Conservation (phyloP, 306 rosid species). For the Abrus precatorius region DNA sequence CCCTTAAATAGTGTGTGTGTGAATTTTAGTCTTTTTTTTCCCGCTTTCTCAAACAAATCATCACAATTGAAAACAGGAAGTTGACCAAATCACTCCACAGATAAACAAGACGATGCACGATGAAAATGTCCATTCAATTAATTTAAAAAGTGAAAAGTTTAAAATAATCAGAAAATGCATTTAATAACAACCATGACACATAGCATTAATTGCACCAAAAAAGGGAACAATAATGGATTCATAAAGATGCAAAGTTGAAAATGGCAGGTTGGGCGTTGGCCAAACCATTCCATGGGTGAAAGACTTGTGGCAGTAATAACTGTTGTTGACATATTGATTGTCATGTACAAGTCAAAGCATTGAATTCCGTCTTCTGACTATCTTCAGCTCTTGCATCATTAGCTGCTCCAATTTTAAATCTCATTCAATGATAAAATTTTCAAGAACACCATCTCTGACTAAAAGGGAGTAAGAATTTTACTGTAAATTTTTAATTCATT, state of each 20-base stretch:
- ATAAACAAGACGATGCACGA: neutral
- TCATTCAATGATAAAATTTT: neutral
- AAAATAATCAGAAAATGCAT: neutral
- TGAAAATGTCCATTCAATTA: neutral
- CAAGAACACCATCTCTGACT: slow-evolving; percentile 39
- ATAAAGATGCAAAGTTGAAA: slow-evolving; percentile 34
- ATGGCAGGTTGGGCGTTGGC: slow-evolving; percentile 12
- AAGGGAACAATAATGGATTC: slow-evolving; percentile 14
- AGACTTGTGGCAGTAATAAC: neutral
- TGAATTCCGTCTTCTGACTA: neutral
- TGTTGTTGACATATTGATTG: neutral
- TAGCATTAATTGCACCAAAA: slow-evolving; percentile 8
- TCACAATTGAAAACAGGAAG: neutral
- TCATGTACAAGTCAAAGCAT: slow-evolving; percentile 16
- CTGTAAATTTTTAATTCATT: too few species aligned
- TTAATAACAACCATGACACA: neutral
- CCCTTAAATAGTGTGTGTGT: too few species aligned
- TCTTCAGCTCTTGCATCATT: slow-evolving; percentile 16
- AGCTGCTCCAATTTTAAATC: neutral
- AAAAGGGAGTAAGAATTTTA: slow-evolving; percentile 5
- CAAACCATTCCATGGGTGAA: slow-evolving; percentile 25
- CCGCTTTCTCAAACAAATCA: too few species aligned
- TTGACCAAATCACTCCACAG: neutral
- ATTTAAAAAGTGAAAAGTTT: neutral
- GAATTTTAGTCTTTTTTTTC: too few species aligned